A percentile compares a stretch with the other conserved stretches of the same genome.
phyloP scores from a whole-genome alignment of 1,284 basidiomycete genomes.

The Naganishia cerealis region DNA sequence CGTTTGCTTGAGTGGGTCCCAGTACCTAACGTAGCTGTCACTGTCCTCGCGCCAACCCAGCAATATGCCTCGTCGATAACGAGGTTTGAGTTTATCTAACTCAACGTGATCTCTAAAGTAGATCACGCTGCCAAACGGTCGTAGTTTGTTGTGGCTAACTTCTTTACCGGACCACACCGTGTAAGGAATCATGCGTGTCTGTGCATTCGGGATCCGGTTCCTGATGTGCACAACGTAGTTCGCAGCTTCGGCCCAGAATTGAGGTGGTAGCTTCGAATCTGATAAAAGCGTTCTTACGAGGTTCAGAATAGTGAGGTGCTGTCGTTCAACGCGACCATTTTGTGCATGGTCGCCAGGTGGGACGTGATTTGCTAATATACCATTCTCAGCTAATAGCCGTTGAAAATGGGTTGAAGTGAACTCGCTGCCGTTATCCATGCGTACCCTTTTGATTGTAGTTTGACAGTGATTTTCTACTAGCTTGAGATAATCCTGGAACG shows the following conservation, averaged over 20 bases:
- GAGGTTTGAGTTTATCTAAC: not conserved
- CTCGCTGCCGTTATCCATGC: constrained; percentile 36
- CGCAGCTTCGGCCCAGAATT: constrained; percentile 34
- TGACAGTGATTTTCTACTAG: constrained; percentile 20
- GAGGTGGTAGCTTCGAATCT: not conserved
- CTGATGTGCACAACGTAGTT: constrained; percentile 28
- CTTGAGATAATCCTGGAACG: constrained; percentile 14
- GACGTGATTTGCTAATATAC: constrained; percentile 22
- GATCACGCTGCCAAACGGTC: not conserved
- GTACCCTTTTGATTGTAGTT: not conserved
- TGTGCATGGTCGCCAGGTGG: too few relatives aligned
- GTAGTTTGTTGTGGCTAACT: not conserved
- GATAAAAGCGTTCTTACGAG: constrained; percentile 9
- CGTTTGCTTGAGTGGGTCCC: not conserved
- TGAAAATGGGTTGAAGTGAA: constrained; percentile 22
- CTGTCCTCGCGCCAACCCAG: not conserved
- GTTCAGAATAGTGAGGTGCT: constrained; percentile 27
- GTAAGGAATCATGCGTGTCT: not conserved
- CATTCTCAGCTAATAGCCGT: constrained; percentile 11
- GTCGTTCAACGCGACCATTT: constrained; percentile 24
- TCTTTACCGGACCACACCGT: not conserved
- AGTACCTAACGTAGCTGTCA: not conserved
- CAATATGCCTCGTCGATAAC: not conserved
- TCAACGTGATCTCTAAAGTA: not conserved
- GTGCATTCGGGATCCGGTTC: constrained; percentile 21